phyloP scores from a whole-genome alignment of 345 rosid species.

The Eucalyptus urophylla region DNA sequence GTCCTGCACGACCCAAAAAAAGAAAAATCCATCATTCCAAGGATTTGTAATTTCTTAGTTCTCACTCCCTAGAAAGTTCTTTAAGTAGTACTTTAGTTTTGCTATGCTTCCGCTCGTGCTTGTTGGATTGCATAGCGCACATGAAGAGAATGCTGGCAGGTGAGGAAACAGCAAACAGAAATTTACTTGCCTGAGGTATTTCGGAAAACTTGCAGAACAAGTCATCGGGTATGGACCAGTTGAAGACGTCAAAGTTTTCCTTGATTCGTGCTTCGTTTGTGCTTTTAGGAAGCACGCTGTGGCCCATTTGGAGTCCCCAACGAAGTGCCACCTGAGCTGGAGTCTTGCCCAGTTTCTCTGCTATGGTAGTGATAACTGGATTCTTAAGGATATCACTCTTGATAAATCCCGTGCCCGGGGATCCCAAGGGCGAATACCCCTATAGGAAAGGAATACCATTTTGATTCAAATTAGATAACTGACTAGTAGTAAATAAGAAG shows the following conservation, averaged over 20 bases:
- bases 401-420: constrained; percentile 68
- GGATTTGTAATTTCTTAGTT: background rate
- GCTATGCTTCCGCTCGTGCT: background rate
- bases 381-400: constrained; percentile 58
- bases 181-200: constrained; percentile 41
- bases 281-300: constrained; percentile 85
- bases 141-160: background rate
- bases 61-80: background rate
- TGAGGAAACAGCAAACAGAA: background rate
- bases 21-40: background rate
- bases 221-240: constrained; percentile 73
- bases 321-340: constrained; percentile 80
- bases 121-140: background rate
- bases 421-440: constrained; percentile 90
- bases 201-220: constrained; percentile 55
- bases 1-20: constrained; percentile 24
- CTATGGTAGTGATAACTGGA: constrained; percentile 34
- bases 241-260: constrained; percentile 59
- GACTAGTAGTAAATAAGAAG: background rate
- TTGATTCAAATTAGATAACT: background rate
- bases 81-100: background rate
- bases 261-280: constrained; percentile 55
- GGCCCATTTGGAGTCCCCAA: constrained; percentile 88
- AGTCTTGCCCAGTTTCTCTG: constrained; percentile 61
- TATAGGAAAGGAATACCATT: background rate